Evolutionary conservation across 2,329 filamentous ascomycete species (phyloP).

Genomic region (Penicillium italicum): DNA sequence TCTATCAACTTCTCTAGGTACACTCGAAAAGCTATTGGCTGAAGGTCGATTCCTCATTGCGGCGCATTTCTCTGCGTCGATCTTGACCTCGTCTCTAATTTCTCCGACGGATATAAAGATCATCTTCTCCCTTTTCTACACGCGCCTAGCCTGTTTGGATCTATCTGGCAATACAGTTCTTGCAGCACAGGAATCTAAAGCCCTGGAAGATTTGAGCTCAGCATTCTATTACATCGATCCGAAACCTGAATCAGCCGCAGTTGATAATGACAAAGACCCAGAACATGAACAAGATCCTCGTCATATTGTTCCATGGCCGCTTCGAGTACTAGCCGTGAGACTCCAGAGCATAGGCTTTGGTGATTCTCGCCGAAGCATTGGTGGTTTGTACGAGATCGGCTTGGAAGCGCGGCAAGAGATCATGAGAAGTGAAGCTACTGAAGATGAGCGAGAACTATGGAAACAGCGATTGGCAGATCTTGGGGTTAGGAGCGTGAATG

Average conservation of each 20-base stretch:
- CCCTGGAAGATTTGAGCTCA: slow-evolving; percentile 60
- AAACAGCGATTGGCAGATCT: slow-evolving; percentile 68
- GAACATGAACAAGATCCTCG: slow-evolving; percentile 62
- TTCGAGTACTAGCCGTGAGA: slow-evolving; percentile 77
- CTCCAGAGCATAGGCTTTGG: slow-evolving; percentile 82
- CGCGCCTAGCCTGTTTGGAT: slow-evolving; percentile 75
- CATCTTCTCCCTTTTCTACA: slow-evolving; percentile 77
- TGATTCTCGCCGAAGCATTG: slow-evolving; percentile 78
- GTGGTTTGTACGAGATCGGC: slow-evolving; percentile 85
- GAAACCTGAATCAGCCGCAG: slow-evolving; percentile 19
- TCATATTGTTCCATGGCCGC: slow-evolving; percentile 79
- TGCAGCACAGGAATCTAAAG: slow-evolving; percentile 62
- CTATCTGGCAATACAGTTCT: slow-evolving; percentile 69
- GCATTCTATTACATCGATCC: slow-evolving; percentile 48
- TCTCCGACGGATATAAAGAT: slow-evolving; percentile 53
- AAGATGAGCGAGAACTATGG: slow-evolving; percentile 64
- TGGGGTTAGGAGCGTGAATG: slow-evolving; percentile 60
- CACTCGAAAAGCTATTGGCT: slow-evolving; percentile 63
- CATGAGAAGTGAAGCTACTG: slow-evolving; percentile 48
- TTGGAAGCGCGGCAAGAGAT: slow-evolving; percentile 68
- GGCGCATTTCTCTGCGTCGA: slow-evolving; percentile 51
- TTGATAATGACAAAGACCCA: slow-evolving; percentile 57
- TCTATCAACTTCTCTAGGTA: slow-evolving; percentile 32
- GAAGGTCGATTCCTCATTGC: slow-evolving; percentile 76
- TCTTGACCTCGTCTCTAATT: slow-evolving; percentile 43